Evolutionary conservation across 495 filamentous ascomycete genomes (phyloP), one percentile per base, ranked within the genome.

Genomic region (Penicillium crystallinum): DNA sequence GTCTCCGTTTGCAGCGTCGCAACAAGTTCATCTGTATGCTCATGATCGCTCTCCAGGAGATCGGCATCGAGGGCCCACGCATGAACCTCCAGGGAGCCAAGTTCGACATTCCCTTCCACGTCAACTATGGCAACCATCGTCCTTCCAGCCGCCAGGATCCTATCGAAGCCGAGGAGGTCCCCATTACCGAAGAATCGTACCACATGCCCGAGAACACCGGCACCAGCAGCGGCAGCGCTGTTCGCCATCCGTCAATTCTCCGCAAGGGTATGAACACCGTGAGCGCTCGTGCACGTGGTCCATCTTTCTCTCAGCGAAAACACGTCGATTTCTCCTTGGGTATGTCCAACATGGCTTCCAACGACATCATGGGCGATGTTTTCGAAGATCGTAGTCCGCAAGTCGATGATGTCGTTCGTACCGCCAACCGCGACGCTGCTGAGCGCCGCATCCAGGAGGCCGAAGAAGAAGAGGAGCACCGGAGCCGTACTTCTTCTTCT

Each of bases 11-110:
- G 2, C 87, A 85, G 52, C 82, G 93, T 14, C 87, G 91, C 48
- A 98, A 98, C 73, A 95, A 91, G 66, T 96, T 97, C 71, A 92
- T 95, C 55, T 90, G 87, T 55, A 91, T 93, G 55, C 68, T 98
- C 58, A 96, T 97, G 93, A 74, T 86, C 41, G 80, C 87, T 37
- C 87, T 97, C 56, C 76, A 83, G 47, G 88, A 93, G 57, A 82
- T 91, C 52, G 89, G 90, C 56, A 91, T 96, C 62, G 88, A 95
- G 77, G 89, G 90, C 31, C 90, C 90, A 35, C 82, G 82, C 57
- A 81, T 85, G 70, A 84, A 86, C 61, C 83, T 81, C 63, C 85
- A 89, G 27, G 88, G 90, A 43, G 71, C 76, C 49, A 78, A 76
- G 35, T 71, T 79, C 47, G 77, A 78, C 51, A 77, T 77, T 49